Evolutionary conservation across 768 basidiomycete species (phyloP).

Genomic region (Russula emetica): DNA sequence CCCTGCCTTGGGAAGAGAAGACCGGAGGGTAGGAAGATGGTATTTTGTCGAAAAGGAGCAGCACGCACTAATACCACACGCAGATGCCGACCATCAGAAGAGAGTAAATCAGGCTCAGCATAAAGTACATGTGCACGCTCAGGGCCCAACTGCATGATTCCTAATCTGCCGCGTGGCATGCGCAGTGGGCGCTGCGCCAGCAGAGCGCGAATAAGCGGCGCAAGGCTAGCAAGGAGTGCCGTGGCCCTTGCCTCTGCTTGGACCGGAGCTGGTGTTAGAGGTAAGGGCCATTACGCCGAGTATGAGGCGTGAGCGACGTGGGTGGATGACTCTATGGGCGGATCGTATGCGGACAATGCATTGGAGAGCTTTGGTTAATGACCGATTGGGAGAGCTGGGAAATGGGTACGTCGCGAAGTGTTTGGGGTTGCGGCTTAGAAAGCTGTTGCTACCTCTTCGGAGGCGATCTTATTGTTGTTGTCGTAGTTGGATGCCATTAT

Average conservation of each 20-base stretch:
- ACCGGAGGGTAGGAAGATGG: too few species aligned
- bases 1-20: not conserved
- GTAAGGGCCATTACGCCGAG: constrained; percentile 66
- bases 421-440: not conserved
- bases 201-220: constrained; percentile 40
- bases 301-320: constrained; percentile 64
- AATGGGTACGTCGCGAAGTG: constrained; percentile 7
- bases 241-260: constrained; percentile 23
- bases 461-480: not conserved
- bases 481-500: too few species aligned
- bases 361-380: constrained; percentile 35
- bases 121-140: constrained; percentile 53
- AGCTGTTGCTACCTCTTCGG: not conserved
- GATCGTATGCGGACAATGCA: constrained; percentile 30
- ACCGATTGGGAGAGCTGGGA: constrained; percentile 27
- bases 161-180: constrained; percentile 44
- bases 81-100: constrained; percentile 35
- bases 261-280: not conserved
- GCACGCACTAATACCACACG: constrained; percentile 32
- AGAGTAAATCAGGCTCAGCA: constrained; percentile 44
- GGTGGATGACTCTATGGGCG: constrained; percentile 44
- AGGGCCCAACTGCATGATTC: constrained; percentile 42
- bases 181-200: constrained; percentile 35
- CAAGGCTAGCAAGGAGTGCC: constrained; percentile 30
- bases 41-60: too few species aligned